Conservation (phyloP, 768 basidiomycete species). For the Holtermanniella nyarrowii region DNA sequence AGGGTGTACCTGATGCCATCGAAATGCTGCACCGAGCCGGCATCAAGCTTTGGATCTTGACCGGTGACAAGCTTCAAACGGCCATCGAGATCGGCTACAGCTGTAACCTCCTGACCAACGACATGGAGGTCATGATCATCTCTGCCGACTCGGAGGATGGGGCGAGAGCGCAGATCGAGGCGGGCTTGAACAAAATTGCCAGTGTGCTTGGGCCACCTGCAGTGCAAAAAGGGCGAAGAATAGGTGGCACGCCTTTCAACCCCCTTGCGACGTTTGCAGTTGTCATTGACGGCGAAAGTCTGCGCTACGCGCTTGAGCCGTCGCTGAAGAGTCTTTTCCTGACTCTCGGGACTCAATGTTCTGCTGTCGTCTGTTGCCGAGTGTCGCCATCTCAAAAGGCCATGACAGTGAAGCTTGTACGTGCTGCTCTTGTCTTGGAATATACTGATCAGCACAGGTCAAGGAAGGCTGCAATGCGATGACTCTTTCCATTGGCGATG, state of each 20-base stretch:
- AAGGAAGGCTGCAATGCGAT: constrained; percentile 92
- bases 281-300: constrained; percentile 91
- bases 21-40: constrained; percentile 82
- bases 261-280: constrained; percentile 64
- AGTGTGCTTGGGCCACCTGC: constrained; percentile 69
- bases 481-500: constrained; percentile 91
- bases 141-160: constrained; percentile 69
- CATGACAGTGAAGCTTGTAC: constrained; percentile 80
- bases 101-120: constrained; percentile 84
- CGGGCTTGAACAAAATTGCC: constrained; percentile 85
- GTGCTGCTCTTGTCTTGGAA: constrained; percentile 25
- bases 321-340: constrained; percentile 77
- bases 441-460: constrained; percentile 48
- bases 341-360: constrained; percentile 86
- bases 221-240: background rate
- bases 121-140: constrained; percentile 96
- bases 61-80: constrained; percentile 95
- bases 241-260: background rate
- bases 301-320: constrained; percentile 65
- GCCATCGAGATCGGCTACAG: constrained; percentile 97
- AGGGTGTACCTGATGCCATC: constrained; percentile 93
- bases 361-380: constrained; percentile 95
- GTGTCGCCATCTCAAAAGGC: constrained; percentile 98
- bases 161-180: constrained; percentile 77
- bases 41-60: constrained; percentile 96